phyloP scores from a whole-genome alignment of 305 asterid genomes.

The Fraxinus latifolia region DNA sequence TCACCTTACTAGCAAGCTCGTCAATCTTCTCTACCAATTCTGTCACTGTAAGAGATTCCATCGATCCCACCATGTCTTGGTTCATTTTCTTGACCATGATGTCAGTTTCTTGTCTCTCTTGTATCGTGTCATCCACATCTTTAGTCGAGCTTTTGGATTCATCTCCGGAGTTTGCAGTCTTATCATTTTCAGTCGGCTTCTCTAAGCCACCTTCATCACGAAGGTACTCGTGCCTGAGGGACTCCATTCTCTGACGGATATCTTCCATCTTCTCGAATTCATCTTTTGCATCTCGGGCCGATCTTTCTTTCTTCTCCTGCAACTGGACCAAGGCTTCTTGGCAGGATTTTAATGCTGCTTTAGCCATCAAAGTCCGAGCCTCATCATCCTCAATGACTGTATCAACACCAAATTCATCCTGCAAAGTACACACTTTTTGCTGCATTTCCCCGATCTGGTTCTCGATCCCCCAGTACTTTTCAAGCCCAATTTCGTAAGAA shows the following conservation, averaged over 20 bases:
- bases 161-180: slow-evolving; percentile 2
- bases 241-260: slow-evolving; percentile 47
- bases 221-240: slow-evolving; percentile 35
- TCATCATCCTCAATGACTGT: slow-evolving; percentile 69
- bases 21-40: slow-evolving; percentile 67
- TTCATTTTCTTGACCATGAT: slow-evolving; percentile 19
- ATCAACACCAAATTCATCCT: slow-evolving; percentile 67
- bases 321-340: slow-evolving; percentile 59
- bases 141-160: slow-evolving; percentile 9
- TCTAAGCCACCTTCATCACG: slow-evolving; percentile 23
- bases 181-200: slow-evolving; percentile 6
- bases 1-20: slow-evolving; percentile 55
- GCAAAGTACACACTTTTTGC: slow-evolving; percentile 54
- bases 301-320: slow-evolving; percentile 61
- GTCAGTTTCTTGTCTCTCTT: slow-evolving; percentile 22
- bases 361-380: slow-evolving; percentile 84
- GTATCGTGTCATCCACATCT: slow-evolving; percentile 24
- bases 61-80: slow-evolving; percentile 26
- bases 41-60: slow-evolving; percentile 39
- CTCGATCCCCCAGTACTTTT: slow-evolving; percentile 65
- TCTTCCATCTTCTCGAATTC: slow-evolving; percentile 59
- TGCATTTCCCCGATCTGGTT: slow-evolving; percentile 71
- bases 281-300: slow-evolving; percentile 46
- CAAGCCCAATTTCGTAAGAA: slow-evolving; percentile 57
- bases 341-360: slow-evolving; percentile 76